Conservation (phyloP, 768 basidiomycete genomes). For the Imleria badia region DNA sequence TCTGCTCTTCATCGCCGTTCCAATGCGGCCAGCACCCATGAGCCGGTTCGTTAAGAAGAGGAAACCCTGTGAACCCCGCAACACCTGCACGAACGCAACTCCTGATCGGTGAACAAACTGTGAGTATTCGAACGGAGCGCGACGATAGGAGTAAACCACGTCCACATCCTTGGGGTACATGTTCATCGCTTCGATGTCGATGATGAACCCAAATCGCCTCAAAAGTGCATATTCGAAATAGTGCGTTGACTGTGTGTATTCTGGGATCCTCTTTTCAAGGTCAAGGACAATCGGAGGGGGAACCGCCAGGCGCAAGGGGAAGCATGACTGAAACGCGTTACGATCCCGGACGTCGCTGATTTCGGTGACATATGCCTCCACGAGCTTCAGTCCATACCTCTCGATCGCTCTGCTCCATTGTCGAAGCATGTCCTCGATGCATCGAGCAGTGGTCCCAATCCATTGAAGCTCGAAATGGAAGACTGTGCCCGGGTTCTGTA, state of each 20-base stretch:
- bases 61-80: constrained; percentile 78
- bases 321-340: constrained; percentile 91
- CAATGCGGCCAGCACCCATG: constrained; percentile 69
- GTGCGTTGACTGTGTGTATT: constrained; percentile 60
- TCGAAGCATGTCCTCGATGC: constrained; percentile 84
- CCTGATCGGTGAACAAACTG: constrained; percentile 94
- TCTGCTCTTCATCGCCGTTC: constrained; percentile 51
- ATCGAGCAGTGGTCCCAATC: constrained; percentile 91
- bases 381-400: constrained; percentile 84
- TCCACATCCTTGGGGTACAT: constrained; percentile 81
- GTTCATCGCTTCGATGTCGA: constrained; percentile 76
- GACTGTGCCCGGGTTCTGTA: constrained; percentile 91
- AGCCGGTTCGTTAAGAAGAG: constrained; percentile 88
- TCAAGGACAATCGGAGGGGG: constrained; percentile 72
- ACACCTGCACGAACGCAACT: constrained; percentile 84
- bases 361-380: constrained; percentile 91
- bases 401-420: constrained; percentile 83
- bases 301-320: constrained; percentile 74
- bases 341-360: constrained; percentile 83
- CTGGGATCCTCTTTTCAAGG: constrained; percentile 64
- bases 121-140: constrained; percentile 71
- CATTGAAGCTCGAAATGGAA: constrained; percentile 98
- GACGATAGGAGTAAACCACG: constrained; percentile 88
- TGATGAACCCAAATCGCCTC: constrained; percentile 74
- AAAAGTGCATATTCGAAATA: constrained; percentile 85